Evolutionary conservation across 345 rosid species (phyloP), one percentile per base, ranked within the genome.

Genomic region (Acer campestre): DNA sequence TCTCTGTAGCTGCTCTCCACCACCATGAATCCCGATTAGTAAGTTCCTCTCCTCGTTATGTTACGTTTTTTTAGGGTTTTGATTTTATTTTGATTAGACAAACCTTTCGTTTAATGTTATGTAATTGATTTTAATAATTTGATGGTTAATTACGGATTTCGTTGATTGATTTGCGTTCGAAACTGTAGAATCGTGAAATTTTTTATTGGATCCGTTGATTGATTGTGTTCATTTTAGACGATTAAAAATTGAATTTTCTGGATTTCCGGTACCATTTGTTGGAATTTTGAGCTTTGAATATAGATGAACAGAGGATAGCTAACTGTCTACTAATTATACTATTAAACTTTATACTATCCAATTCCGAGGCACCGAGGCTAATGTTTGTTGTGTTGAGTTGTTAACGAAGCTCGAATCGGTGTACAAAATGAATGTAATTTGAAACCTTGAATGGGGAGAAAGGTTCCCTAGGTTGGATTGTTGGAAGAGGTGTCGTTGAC

Each of bases 1-100:
- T 53, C 49, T 46, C 27, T 55, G 7, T 17, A 35, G 38, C 59
- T 18, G 63, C 71, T 2, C 31, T 75, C 16, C 14, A 68, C 44
- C 68, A 66, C 75, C 81, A 90, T 90, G 94, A 90, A 84, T 80
- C 90, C 90, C 35, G 94, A 90, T 67, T 90, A 88, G 94, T 90
- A 87, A 77, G 90, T 69, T 72, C 62, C 64, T 48, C 18, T 48
- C 66, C 4, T 31, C 31, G 74, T 22, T 59, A 10, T 22, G 46
- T 31, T 38, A 3, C 38, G 35, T 20, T 46, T 14, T 20, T 6
- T 46, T 51, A 68, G 53, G 68, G 49, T 16, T 61, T 48, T 22
- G 51, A 74, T 58, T 22, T 22, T 18, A 67, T 58, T 22, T 4
- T 42, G 46, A 59, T 20, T 59, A 12, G 63, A 58, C 20, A 56